Evolutionary conservation across 305 asterid genomes (phyloP).

Genomic region (Solanum hybrid): DNA sequence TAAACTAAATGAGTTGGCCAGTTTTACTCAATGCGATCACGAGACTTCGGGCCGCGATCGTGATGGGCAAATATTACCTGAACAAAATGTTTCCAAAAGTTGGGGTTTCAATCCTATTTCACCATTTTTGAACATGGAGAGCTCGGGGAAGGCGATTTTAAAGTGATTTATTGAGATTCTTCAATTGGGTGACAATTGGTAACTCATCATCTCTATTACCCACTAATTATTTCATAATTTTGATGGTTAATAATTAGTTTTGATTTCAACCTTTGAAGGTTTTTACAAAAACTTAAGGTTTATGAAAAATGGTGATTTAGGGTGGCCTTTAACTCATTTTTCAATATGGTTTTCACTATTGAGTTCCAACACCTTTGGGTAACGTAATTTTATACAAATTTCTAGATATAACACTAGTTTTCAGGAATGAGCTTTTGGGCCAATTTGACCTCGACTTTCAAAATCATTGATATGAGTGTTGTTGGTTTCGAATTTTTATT

Average conservation of each 20-base stretch:
- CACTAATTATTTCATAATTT: background rate
- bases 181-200: background rate
- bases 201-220: background rate
- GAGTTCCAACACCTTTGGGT: background rate
- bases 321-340: background rate
- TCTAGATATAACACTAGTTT: background rate
- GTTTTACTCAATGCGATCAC: background rate
- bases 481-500: background rate
- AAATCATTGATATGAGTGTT: background rate
- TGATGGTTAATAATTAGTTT: background rate
- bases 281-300: background rate
- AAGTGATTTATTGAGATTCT: background rate
- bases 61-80: background rate
- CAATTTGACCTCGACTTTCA: too few species aligned
- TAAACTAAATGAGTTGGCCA: background rate
- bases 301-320: background rate
- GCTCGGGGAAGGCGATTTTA: background rate
- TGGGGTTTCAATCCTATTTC: background rate
- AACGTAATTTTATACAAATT: background rate
- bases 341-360: background rate
- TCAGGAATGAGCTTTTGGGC: background rate
- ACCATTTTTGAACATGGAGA: background rate
- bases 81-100: background rate
- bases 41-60: background rate
- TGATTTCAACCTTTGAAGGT: background rate